Percentiles rank a stretch among this genome's conserved stretches.
Evolutionary conservation across 2,329 filamentous ascomycete genomes (phyloP).

Genomic region (Alternaria incomplexa): DNA sequence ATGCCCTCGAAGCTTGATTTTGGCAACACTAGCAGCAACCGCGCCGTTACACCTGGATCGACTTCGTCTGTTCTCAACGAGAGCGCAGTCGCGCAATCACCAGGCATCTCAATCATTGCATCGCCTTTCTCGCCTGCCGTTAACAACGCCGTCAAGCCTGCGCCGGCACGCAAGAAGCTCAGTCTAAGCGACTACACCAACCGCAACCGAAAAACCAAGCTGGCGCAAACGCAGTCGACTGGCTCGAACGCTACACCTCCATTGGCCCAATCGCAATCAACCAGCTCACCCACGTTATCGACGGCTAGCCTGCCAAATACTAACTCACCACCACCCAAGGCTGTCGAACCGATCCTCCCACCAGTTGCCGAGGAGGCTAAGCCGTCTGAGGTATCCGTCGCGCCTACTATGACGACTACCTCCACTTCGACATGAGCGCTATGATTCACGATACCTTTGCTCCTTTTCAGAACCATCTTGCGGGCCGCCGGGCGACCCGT

Average conservation of each 20-base stretch:
- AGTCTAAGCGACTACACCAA: slow-evolving; percentile 59
- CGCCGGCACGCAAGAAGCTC: slow-evolving; percentile 56
- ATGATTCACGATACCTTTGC: slow-evolving; percentile 34
- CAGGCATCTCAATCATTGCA: slow-evolving; percentile 22
- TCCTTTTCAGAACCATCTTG: slow-evolving; percentile 21
- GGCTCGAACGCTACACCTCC: slow-evolving; percentile 31
- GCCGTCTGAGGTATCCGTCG: slow-evolving; percentile 13
- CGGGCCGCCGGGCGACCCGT: slow-evolving; percentile 28
- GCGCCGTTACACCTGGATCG: slow-evolving; percentile 34
- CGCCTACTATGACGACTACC: slow-evolving; percentile 15
- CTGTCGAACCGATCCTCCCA: slow-evolving; percentile 31
- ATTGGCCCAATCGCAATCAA: slow-evolving; percentile 30
- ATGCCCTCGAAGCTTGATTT: slow-evolving; percentile 38
- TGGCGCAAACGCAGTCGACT: slow-evolving; percentile 38
- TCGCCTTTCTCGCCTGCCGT: slow-evolving; percentile 50
- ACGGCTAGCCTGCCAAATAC: slow-evolving; percentile 38
- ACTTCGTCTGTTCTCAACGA: slow-evolving; percentile 25
- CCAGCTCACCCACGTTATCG: slow-evolving; percentile 42
- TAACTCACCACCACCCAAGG: slow-evolving; percentile 36
- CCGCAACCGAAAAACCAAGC: slow-evolving; percentile 51
- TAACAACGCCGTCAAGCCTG: slow-evolving; percentile 50
- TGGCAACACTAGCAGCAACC: slow-evolving; percentile 21
- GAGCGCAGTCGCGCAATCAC: slow-evolving; percentile 38
- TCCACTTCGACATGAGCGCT: slow-evolving; percentile 33
- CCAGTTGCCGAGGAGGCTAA: slow-evolving; percentile 37